Conservation (phyloP, 1,284 basidiomycete species). For the Phellopilus nigrolimitatus region DNA sequence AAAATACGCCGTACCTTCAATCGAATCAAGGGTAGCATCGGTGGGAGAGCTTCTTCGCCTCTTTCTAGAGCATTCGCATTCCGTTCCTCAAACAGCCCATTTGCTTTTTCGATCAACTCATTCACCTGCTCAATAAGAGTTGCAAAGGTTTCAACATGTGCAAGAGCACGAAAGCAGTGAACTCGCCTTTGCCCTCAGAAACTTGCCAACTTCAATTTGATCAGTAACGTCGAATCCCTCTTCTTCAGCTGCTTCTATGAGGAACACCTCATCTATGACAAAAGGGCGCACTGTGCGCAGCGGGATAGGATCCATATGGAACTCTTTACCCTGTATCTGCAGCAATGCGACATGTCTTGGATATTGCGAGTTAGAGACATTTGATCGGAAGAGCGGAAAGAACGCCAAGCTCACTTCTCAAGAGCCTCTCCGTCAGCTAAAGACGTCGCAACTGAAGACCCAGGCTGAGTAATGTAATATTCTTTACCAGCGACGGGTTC, state of each 20-base stretch:
- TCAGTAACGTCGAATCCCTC: constrained; percentile 73
- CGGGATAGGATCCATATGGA: constrained; percentile 79
- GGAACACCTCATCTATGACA: constrained; percentile 79
- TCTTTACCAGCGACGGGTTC: constrained; percentile 87
- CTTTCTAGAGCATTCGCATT: constrained; percentile 61
- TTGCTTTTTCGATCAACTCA: constrained; percentile 73
- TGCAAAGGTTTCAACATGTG: not conserved
- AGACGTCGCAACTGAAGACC: constrained; percentile 92
- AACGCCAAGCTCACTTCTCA: constrained; percentile 61
- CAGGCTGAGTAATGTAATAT: constrained; percentile 93
- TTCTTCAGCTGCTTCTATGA: constrained; percentile 73
- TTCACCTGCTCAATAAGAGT: constrained; percentile 52
- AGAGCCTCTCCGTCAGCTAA: constrained; percentile 86
- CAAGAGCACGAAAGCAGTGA: not conserved
- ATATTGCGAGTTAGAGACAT: constrained; percentile 15
- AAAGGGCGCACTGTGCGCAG: constrained; percentile 93
- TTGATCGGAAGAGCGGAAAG: not conserved
- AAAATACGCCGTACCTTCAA: constrained; percentile 54
- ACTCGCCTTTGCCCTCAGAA: constrained; percentile 64
- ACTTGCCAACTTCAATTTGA: constrained; percentile 78
- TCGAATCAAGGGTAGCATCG: constrained; percentile 87
- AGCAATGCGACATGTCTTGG: constrained; percentile 83
- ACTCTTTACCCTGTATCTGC: constrained; percentile 83
- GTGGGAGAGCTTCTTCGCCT: constrained; percentile 61
- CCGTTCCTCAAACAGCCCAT: constrained; percentile 73